Base-by-base conservation (phyloP, 306 rosid species). In the Crataegus laevigata region DNA sequence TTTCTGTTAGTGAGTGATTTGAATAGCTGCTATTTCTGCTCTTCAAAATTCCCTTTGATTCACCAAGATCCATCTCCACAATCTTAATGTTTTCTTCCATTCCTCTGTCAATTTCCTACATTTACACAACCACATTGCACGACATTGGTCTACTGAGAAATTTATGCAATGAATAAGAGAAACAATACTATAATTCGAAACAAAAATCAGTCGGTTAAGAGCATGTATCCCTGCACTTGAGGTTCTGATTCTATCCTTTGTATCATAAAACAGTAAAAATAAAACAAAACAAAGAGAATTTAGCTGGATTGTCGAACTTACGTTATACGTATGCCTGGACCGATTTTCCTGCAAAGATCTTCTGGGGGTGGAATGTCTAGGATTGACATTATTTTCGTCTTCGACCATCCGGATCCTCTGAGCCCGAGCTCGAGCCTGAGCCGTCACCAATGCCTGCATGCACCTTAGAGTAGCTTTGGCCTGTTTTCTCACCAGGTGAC, bases 391-490 rank as follows among this genome's bases (percentile, higher is more conserved):
- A 17, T 75, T 89, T 65, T 78, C 80, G 62, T 90, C 94, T 40
- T 87, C 88, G 12, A 3, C 83, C 66, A 55, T 83, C 74, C 73
- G 89, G 72, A 92, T 84, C 86, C 97, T 84, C 77, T 88, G 96
- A 50, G 93, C 91, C 32, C 90, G 87, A 77, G 97, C 99, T 83
- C 99, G 86, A 5, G 93, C 93, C 77, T 94, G 98, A 25, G 88
- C 96, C 26, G 91, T 91, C 74, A 94, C 86, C 89, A 94, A 82
- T 67, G 97, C 97, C 84, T 91, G 98, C 97, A 94, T 91, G 76
- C 93, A 87, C 71, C 94, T 80, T 18, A 91, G 78, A 21, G 97
- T 90, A 58, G 82, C 91, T 13, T 87, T 89, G 59, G 97, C 97
- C 25, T 89, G 96, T 74, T 86, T 90, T 71, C 97, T 91, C 85